phyloP scores from a whole-genome alignment of 352 stramenopile genomes.

The Phytophthora ramorum region DNA sequence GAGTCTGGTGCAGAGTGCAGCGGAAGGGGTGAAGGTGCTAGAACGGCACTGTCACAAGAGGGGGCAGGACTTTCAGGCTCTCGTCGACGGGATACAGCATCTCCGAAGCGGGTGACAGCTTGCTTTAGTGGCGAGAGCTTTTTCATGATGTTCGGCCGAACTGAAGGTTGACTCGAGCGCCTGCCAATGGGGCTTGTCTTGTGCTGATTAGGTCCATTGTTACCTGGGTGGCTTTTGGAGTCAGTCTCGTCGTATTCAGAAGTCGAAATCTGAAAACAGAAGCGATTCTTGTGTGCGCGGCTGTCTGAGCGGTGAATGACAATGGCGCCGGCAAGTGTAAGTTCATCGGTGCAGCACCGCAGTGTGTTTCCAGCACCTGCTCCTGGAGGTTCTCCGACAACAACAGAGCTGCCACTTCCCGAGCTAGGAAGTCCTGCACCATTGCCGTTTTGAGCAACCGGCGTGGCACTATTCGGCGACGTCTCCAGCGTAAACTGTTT shows the following conservation, averaged over 20 bases:
- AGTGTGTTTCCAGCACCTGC: background rate
- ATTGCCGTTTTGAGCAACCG: conserved; percentile 25
- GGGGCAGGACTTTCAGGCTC: conserved; percentile 17
- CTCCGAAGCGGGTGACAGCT: conserved; percentile 62
- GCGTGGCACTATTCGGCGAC: conserved; percentile 16
- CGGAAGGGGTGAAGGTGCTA: conserved; percentile 18
- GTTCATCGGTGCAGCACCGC: conserved; percentile 61
- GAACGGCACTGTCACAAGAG: conserved; percentile 1
- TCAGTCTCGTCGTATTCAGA: conserved; percentile 49
- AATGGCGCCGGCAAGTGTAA: conserved; percentile 79
- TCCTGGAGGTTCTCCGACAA: conserved; percentile 5
- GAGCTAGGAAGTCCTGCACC: conserved; percentile 20
- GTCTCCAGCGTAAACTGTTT: conserved; percentile 82
- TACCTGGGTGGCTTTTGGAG: conserved; percentile 11
- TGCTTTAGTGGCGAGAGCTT: conserved; percentile 74
- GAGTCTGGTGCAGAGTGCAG: conserved; percentile 5
- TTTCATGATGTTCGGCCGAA: conserved; percentile 38
- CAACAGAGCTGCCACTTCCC: conserved; percentile 11
- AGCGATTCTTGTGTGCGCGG: conserved; percentile 71
- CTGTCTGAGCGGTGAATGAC: conserved; percentile 82
- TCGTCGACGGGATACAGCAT: conserved; percentile 42
- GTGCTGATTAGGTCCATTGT: conserved; percentile 12
- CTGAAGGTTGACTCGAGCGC: conserved; percentile 24
- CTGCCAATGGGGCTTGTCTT: conserved; percentile 30
- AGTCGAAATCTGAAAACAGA: conserved; percentile 85